Evolutionary conservation across 1,139 yeast genomes (phyloP).

Genomic region (Taphrina deformans): DNA sequence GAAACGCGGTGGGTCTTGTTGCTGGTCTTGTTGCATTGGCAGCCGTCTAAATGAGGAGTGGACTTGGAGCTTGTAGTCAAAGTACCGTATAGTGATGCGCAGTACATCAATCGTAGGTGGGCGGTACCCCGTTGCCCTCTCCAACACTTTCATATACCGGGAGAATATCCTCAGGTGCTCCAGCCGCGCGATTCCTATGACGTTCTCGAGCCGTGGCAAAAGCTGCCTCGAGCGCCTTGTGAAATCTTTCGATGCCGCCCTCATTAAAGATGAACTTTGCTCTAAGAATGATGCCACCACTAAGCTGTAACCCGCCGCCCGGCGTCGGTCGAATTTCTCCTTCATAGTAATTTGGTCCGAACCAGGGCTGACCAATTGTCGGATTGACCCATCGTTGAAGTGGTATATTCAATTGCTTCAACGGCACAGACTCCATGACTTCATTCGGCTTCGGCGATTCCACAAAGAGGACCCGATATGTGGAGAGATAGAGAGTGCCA

Average conservation of each 20-base stretch:
- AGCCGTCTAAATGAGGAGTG: neutral
- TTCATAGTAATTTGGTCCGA: conserved; percentile 25
- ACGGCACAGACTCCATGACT: conserved; percentile 7
- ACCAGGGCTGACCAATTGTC: conserved; percentile 28
- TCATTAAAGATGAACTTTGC: conserved; percentile 23
- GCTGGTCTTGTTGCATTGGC: neutral
- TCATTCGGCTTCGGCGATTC: neutral
- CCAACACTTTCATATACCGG: conserved; percentile 10
- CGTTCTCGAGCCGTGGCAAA: conserved; percentile 13
- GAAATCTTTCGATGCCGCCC: conserved; percentile 27
- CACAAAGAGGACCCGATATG: conserved; percentile 20
- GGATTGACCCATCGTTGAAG: conserved; percentile 25
- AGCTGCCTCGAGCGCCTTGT: conserved; percentile 22
- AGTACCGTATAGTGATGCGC: neutral
- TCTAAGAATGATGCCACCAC: conserved; percentile 11
- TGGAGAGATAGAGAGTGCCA: conserved; percentile 19
- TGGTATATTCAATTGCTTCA: conserved; percentile 13
- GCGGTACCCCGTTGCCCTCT: conserved; percentile 10
- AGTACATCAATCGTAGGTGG: neutral
- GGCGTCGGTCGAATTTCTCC: conserved; percentile 25
- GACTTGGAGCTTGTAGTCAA: neutral
- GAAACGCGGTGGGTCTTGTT: neutral
- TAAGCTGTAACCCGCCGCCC: conserved; percentile 25
- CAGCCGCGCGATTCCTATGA: conserved; percentile 3
- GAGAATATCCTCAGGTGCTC: neutral